These are phyloP conservation scores for Wickerhamiella azyma DNA, from an alignment of 805 yeast species.

Conservation along the genomic window DNA sequence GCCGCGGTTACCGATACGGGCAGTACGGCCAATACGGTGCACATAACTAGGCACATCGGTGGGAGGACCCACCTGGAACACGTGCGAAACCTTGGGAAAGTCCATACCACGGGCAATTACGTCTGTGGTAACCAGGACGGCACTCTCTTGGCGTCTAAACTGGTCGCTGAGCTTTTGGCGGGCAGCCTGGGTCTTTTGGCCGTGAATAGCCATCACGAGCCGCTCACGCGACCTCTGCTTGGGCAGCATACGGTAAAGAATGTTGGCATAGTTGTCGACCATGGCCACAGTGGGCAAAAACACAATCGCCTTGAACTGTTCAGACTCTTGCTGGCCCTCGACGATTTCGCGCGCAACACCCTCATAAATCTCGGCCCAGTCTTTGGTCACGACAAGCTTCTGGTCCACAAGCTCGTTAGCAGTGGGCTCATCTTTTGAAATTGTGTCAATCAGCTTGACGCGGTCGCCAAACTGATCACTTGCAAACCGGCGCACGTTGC, in stretches of 20 bases:
- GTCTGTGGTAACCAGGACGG: conserved; percentile 70
- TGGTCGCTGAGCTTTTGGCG: conserved; percentile 47
- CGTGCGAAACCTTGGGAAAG: conserved; percentile 77
- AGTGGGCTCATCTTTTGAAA: conserved; percentile 58
- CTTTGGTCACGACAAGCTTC: conserved; percentile 39
- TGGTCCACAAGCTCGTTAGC: conserved; percentile 69
- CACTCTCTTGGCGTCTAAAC: conserved; percentile 37
- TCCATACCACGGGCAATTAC: conserved; percentile 97
- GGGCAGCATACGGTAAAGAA: conserved; percentile 25
- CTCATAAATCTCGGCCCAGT: conserved; percentile 43
- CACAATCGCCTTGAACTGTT: conserved; percentile 60
- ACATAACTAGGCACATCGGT: conserved; percentile 63
- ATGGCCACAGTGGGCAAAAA: conserved; percentile 68
- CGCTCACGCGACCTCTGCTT: too few relatives aligned
- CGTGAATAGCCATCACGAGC: conserved; percentile 37
- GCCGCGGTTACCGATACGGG: conserved; percentile 78
- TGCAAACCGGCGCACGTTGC: conserved; percentile 54
- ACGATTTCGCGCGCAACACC: conserved; percentile 39
- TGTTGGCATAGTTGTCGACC: conserved; percentile 42
- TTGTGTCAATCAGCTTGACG: conserved; percentile 46
- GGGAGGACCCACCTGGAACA: conserved; percentile 71
- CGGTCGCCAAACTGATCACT: conserved; percentile 28
- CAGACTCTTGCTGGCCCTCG: conserved; percentile 24
- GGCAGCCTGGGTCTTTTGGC: conserved; percentile 53
- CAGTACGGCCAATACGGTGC: conserved; percentile 93